Base-by-base conservation (phyloP, 2,329 filamentous ascomycete genomes). In the Ophiostoma fasciatum region DNA sequence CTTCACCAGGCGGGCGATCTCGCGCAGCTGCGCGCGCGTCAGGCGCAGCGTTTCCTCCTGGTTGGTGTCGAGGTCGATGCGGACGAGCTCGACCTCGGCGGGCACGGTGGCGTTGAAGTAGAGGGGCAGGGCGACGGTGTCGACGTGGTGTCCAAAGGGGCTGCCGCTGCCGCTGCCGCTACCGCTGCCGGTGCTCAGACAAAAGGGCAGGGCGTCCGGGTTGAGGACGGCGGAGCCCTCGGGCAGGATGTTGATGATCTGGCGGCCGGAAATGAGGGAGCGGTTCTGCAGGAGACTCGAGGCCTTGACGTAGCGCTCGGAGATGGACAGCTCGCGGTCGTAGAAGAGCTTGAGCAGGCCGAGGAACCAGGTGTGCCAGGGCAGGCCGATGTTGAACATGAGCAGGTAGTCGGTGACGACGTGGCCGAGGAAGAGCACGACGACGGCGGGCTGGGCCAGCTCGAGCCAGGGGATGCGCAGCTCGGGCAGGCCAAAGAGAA, bases 401-500 rank as follows among this genome's bases (percentile, higher is more conserved):
- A 94, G 61, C 63, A 93, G 77, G 47, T 77, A 80, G 61, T 94
- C 84, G 35, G 82, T 56, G 2, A 80, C 52, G 3, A 78, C 68
- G 54, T 94, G 85, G 4, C 68, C 46, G 31, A 81, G 56, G 50
- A 90, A 92, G 17, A 87, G 59, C 22, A 71, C 62, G 28, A 80
- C 69, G 36, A 82, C 79, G 1, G 76, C 76, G 25, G 72, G 68
- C 50, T 82, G 81, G 29, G 82, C 83, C 63, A 88, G 83, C 62
- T 96, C 85, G 40, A 98, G 66, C 92, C 90, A 98, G 40, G 90
- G 90, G 68, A 98, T 94, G 54, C 82, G 75, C 48, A 98, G 58
- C 46, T 81, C 72, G 14, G 92, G 88, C 36, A 98, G 61, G 7
- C 82, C 82, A 54, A 92, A 94, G 44, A 96, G 65, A 55, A 87